A percentile compares a stretch with the other conserved stretches of the same genome.
phyloP scores from a whole-genome alignment of 2,329 filamentous ascomycete species.

The Xylariales sp. region DNA sequence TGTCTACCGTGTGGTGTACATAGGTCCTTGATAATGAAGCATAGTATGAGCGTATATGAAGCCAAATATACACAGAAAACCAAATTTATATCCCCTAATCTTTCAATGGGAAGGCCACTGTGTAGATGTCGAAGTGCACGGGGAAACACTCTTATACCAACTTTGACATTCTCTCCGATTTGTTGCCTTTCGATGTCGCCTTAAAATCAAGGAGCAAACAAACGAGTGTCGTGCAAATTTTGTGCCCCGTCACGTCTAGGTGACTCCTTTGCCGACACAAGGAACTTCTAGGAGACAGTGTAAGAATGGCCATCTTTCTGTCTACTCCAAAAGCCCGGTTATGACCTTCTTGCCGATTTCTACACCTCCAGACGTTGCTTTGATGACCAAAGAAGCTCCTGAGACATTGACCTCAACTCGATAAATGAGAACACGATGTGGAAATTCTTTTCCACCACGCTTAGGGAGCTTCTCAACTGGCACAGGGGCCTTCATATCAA shows the following conservation, averaged over 20 bases:
- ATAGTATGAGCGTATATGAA: background rate
- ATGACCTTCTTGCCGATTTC: conserved; percentile 23
- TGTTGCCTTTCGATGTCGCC: conserved; percentile 3
- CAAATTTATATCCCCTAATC: too few species aligned
- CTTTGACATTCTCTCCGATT: conserved; percentile 16
- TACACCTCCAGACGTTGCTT: conserved; percentile 12
- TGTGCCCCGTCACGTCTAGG: conserved; percentile 1
- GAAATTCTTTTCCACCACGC: background rate
- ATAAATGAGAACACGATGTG: conserved; percentile 15
- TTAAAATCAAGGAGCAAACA: conserved; percentile 20
- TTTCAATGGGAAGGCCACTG: background rate
- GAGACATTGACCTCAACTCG: conserved; percentile 29
- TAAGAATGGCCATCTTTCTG: background rate
- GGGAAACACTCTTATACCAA: background rate
- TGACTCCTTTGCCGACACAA: conserved; percentile 14
- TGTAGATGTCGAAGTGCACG: background rate
- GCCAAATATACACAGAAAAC: background rate
- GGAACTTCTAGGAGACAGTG: conserved; percentile 19
- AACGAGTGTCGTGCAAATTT: background rate
- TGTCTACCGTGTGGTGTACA: background rate
- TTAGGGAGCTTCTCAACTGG: conserved; percentile 23
- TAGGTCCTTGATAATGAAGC: background rate
- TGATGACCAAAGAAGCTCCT: conserved; percentile 20
- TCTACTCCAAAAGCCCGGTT: background rate
- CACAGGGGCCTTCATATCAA: conserved; percentile 29